A percentile compares a stretch with the other conserved stretches of the same genome.
These are phyloP conservation scores for Pseudocercospora macadamiae DNA, from an alignment of 2,329 filamentous ascomycete species.

Conservation along the genomic window DNA sequence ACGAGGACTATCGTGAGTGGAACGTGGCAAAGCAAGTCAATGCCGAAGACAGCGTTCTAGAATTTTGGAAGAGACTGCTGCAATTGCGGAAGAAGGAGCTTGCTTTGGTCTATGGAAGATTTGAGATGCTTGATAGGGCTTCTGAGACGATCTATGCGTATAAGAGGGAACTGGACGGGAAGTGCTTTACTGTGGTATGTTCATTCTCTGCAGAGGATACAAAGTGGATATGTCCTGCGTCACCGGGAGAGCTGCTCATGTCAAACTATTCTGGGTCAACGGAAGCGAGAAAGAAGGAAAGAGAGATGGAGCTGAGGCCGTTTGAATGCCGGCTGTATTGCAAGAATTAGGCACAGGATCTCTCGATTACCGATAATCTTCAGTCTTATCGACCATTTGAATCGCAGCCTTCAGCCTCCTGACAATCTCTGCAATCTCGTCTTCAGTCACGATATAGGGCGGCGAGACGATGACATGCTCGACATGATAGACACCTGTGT, in stretches of 20 bases:
- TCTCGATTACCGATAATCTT: too few relatives aligned
- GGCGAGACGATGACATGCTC: constrained; percentile 10
- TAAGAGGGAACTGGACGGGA: constrained; percentile 37
- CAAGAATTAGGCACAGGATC: too few relatives aligned
- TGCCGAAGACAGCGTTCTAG: constrained; percentile 54
- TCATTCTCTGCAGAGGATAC: constrained; percentile 1
- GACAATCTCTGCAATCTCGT: neutral
- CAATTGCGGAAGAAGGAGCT: constrained; percentile 27
- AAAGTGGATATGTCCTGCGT: neutral
- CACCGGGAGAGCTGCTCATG: neutral
- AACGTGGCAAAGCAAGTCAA: constrained; percentile 48
- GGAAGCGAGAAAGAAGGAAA: neutral
- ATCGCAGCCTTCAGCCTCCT: neutral
- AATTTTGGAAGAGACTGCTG: constrained; percentile 57
- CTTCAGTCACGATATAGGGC: constrained; percentile 3
- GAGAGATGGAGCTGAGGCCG: neutral
- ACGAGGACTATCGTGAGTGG: constrained; percentile 19
- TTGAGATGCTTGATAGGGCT: constrained; percentile 20
- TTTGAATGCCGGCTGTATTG: neutral
- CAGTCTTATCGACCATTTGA: neutral
- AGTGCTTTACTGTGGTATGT: neutral
- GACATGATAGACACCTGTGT: neutral
- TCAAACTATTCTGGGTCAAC: neutral
- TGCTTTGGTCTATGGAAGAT: constrained; percentile 31
- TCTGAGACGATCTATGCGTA: constrained; percentile 26